Percentiles rank a stretch among this genome's conserved stretches.
These are phyloP conservation scores for Hygrocybe coccinea DNA, from an alignment of 768 basidiomycete genomes.

Conservation along the genomic window DNA sequence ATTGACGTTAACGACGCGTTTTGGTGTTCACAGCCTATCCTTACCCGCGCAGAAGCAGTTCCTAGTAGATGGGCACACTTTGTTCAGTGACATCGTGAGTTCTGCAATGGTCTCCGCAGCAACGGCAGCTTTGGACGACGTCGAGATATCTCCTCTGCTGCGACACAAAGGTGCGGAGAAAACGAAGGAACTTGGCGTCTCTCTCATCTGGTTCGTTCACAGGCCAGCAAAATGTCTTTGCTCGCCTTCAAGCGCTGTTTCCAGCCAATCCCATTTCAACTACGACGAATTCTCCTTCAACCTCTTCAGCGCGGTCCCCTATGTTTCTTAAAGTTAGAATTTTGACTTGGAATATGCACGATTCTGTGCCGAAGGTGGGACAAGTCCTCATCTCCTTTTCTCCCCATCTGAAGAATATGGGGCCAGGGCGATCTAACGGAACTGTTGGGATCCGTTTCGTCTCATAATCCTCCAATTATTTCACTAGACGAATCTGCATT, in stretches of 20 bases:
- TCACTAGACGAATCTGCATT: constrained; percentile 30
- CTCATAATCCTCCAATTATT: constrained; percentile 30
- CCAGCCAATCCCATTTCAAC: constrained; percentile 32
- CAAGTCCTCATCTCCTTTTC: neutral
- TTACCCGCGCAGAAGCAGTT: too few species aligned
- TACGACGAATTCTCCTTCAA: constrained; percentile 20
- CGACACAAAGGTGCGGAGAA: neutral
- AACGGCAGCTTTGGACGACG: too few species aligned
- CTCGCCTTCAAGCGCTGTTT: constrained; percentile 51
- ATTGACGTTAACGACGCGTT: too few species aligned
- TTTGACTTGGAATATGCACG: constrained; percentile 84
- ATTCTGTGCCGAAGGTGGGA: constrained; percentile 67
- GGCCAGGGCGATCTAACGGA: constrained; percentile 70
- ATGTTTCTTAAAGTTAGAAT: constrained; percentile 63
- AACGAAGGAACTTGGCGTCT: neutral
- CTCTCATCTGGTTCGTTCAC: neutral
- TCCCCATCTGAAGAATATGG: constrained; percentile 1
- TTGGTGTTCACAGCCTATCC: too few species aligned
- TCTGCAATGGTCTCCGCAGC: too few species aligned
- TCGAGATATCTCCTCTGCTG: too few species aligned
- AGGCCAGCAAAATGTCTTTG: constrained; percentile 40
- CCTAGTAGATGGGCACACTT: too few species aligned
- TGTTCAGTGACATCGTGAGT: too few species aligned
- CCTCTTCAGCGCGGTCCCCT: constrained; percentile 23
- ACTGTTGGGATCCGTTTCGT: constrained; percentile 57